Evolutionary conservation across 2,329 filamentous ascomycete genomes (phyloP), one percentile per base, ranked within the genome.

Genomic region (Aspergillus jensenii): DNA sequence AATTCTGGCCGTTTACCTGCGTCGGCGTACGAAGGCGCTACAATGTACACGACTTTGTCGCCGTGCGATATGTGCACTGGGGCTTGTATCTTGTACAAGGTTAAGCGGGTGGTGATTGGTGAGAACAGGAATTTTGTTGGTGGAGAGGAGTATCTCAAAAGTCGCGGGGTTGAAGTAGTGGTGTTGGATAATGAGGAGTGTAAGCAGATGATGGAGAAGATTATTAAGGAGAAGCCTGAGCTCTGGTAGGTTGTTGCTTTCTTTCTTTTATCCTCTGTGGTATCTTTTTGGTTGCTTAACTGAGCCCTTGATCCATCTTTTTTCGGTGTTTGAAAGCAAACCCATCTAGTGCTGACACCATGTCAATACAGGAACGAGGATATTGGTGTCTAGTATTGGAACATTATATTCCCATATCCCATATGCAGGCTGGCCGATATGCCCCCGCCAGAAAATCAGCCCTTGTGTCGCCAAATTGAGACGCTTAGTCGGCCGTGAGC

Each of bases 51-150:
- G 3, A 91, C 89, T 0, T 78, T 93, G 6, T 90, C 87, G 3
- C 90, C 89, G 0, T 93, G 90, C 72, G 88, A 90, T 69, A 92
- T 92, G 89, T 93, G 87, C 74, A 91, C 89, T 4, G 89, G 90
- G 8, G 88, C 89, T 3, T 91, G 89, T 67, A 78, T 93, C 59
- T 80, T 92, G 59, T 93, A 91, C 79, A 88, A 88, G 67, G 83
- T 93, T 58, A 80, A 82, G 47, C 82, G 89, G 21, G 88, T 92
- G 3, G 89, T 93, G 31, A 84, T 93, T 65, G 90, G 88, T 48
- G 90, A 93, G 78, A 91, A 92, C 75, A 84, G 84, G 68, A 91
- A 83, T 19, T 92, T 90, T 64, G 70, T 90, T 11, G 89, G 89
- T 31, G 89, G 88, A 15, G 90, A 93, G 74, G 82, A 85, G 33